Evolutionary conservation across 2,329 filamentous ascomycete genomes (phyloP).

Genomic region (Ascochyta fabae): DNA sequence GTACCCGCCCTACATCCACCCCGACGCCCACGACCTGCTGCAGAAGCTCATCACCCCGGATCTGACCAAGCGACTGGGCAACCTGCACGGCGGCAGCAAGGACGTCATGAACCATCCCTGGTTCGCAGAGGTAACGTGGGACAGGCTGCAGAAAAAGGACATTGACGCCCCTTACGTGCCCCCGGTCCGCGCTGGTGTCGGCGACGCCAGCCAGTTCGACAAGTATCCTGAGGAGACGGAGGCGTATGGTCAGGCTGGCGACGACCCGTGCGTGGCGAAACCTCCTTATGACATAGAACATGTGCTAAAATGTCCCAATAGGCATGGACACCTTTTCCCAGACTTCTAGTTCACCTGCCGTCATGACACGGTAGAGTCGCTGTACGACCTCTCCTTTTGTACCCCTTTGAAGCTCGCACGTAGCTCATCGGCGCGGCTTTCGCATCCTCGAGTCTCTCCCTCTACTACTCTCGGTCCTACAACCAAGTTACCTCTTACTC

Average conservation of each 20-base stretch:
- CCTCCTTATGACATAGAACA: conserved; percentile 32
- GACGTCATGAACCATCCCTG: conserved; percentile 96
- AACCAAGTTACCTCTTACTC: background rate
- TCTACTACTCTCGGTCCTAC: background rate
- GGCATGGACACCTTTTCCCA: conserved; percentile 44
- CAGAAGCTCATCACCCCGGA: conserved; percentile 93
- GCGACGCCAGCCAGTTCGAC: conserved; percentile 97
- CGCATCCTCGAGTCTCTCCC: background rate
- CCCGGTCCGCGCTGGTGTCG: conserved; percentile 89
- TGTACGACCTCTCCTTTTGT: conserved; percentile 2
- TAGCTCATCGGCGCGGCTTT: background rate
- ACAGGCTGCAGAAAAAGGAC: conserved; percentile 89
- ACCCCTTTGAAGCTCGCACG: background rate
- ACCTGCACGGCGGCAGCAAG: conserved; percentile 85
- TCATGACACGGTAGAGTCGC: background rate
- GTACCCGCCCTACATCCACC: conserved; percentile 94
- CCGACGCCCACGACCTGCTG: conserved; percentile 90
- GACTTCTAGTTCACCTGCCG: conserved; percentile 33
- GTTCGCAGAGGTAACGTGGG: conserved; percentile 99
- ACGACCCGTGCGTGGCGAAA: conserved; percentile 78
- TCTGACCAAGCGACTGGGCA: conserved; percentile 92
- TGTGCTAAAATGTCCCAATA: conserved; percentile 43
- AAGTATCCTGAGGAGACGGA: conserved; percentile 97
- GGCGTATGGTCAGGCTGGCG: conserved; percentile 78
- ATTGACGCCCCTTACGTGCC: conserved; percentile 98